These are phyloP conservation scores for Fusarium musae DNA, from an alignment of 2,329 filamentous ascomycete genomes.

Conservation along the genomic window DNA sequence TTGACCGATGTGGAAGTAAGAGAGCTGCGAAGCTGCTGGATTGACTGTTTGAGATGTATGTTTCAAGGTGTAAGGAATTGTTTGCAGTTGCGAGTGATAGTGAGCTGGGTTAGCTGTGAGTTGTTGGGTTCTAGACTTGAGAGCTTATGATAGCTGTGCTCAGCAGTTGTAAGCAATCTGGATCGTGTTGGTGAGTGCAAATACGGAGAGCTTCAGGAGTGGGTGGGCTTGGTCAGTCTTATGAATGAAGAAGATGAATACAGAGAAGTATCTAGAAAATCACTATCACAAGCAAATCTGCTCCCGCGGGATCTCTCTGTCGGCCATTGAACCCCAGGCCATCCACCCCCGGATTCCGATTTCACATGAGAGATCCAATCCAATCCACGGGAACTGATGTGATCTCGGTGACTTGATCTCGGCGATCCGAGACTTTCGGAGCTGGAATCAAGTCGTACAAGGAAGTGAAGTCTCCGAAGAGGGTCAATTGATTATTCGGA, in stretches of 20 bases:
- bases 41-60: slow-evolving; percentile 2
- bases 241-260: neutral
- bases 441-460: slow-evolving; percentile 9
- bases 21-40: neutral
- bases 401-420: slow-evolving; percentile 25
- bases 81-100: neutral
- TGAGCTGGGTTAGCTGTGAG: neutral
- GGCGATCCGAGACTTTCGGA: slow-evolving; percentile 25
- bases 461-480: neutral
- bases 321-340: slow-evolving; percentile 22
- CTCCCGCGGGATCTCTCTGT: slow-evolving; percentile 22
- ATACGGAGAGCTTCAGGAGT: neutral
- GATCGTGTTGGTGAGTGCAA: neutral
- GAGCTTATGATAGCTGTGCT: neutral
- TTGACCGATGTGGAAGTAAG: slow-evolving; percentile 4
- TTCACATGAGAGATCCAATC: slow-evolving; percentile 33
- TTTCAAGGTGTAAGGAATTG: neutral
- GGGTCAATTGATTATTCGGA: neutral
- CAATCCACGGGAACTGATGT: slow-evolving; percentile 6
- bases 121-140: neutral
- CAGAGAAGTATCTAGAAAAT: neutral
- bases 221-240: neutral
- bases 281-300: slow-evolving; percentile 25
- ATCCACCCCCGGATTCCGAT: slow-evolving; percentile 37
- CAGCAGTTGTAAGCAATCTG: slow-evolving; percentile 9